Evolutionary conservation across 1,284 basidiomycete species (phyloP).

Genomic region (Puccinia hordei): DNA sequence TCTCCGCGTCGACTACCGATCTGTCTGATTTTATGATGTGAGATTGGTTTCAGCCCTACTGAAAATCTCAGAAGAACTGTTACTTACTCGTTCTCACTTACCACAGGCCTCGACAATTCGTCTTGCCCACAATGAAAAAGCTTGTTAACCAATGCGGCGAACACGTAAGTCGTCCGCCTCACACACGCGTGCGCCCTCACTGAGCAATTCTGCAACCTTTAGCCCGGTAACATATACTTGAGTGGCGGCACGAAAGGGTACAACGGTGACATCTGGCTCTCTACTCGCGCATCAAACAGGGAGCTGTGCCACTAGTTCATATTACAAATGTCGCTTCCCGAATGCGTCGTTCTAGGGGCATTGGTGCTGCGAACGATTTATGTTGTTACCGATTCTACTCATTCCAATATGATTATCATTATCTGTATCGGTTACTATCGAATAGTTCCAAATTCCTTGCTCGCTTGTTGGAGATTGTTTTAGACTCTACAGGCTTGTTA

Average conservation of each 20-base stretch:
- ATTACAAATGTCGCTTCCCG: too few relatives aligned
- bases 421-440: too few relatives aligned
- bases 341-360: too few relatives aligned
- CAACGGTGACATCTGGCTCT: conserved; percentile 15
- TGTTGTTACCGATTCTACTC: too few relatives aligned
- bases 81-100: background rate
- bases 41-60: background rate
- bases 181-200: background rate
- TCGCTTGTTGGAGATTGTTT: too few relatives aligned
- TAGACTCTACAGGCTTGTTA: too few relatives aligned
- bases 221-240: conserved; percentile 9
- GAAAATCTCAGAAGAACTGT: background rate
- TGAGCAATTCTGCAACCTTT: background rate
- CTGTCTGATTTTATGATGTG: background rate
- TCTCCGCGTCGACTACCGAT: conserved; percentile 12
- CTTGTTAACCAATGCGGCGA: background rate
- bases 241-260: conserved; percentile 4
- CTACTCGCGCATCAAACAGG: background rate
- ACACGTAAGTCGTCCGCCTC: background rate
- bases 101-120: background rate
- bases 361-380: too few relatives aligned
- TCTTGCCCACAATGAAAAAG: conserved; percentile 1
- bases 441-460: too few relatives aligned
- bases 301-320: background rate
- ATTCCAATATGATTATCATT: too few relatives aligned